Base-by-base conservation (phyloP, 257 asterid species). In the Solanum bulbocastanum region DNA sequence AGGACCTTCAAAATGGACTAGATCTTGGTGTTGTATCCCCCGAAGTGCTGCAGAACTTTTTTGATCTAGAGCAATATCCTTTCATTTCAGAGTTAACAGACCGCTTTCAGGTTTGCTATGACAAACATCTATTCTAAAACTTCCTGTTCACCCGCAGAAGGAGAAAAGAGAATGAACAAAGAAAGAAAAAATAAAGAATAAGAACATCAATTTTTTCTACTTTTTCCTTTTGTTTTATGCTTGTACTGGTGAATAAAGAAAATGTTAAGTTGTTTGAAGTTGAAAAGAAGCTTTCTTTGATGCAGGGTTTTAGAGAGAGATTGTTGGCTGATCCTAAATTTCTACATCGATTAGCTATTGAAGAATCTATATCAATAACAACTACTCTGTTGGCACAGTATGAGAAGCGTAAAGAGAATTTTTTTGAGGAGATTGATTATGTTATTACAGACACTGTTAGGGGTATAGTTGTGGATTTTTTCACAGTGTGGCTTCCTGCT, bases 401-500 rank as follows among this genome's bases (percentile, higher is more conserved):
- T 72, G 95, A 96, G 88, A 95, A 88, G 91, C 98, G 98, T 44
- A 96, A 96, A 92, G 98, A 91, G 87, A 96, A 90, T 40, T 96
- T 96, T 91, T 88, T 97, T 72, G 93, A 95, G 88, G 99, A 97
- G 93, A 91, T 96, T 73, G 99, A 97, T 91, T 97, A 97, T 75
- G 98, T 97, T 73, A 85, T 92, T 65, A 97, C 99, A 6, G 99
- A 97, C 78, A 91, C 98, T 12, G 62, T 91, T 83, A 92, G 99
- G 87, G 99, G 98, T 74, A 82, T 90, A 74, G 97, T 97, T 60
- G 99, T 97, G 16, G 99, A 97, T 88, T 96, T 97, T 90, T 97
- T 96, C 89, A 97, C 99, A 8, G 99, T 96, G 76, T 97, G 99
- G 99, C 98, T 97, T 90, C 99, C 98, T 23, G 99, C 98, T 36